Evolutionary conservation across 179 eudicot genomes (phyloP).

Genomic region (Pouteria campechiana): DNA sequence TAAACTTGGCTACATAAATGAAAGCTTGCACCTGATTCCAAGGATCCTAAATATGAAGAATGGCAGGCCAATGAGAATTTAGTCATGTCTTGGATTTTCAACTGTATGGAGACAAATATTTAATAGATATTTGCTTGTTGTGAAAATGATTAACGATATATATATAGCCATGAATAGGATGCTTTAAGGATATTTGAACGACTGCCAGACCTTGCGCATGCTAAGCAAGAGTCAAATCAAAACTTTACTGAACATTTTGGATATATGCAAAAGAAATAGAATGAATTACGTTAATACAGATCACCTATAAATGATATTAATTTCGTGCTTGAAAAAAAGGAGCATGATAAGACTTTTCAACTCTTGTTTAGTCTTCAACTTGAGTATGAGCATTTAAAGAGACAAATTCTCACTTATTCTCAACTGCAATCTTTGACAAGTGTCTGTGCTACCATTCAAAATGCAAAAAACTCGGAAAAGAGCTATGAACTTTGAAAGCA

Average conservation of each 20-base stretch:
- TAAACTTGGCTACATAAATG: not conserved
- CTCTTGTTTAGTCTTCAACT: not conserved
- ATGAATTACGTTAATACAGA: not conserved
- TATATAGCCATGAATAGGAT: not conserved
- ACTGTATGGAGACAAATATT: not conserved
- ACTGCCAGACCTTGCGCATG: too few relatives aligned
- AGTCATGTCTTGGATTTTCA: conserved; percentile 2
- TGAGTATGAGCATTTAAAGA: not conserved
- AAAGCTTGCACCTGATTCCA: too few relatives aligned
- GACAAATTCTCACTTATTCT: not conserved
- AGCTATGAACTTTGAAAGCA: not conserved
- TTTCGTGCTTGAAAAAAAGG: not conserved
- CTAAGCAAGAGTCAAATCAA: too few relatives aligned
- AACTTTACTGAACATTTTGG: too few relatives aligned
- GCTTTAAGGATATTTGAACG: too few relatives aligned
- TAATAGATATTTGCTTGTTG: not conserved
- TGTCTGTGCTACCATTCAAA: not conserved
- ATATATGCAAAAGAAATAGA: not conserved
- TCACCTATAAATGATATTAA: not conserved
- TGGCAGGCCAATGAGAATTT: not conserved
- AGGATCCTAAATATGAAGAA: not conserved
- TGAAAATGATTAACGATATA: not conserved
- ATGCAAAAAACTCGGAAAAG: not conserved
- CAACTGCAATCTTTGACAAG: not conserved
- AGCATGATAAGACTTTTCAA: not conserved